Evolutionary conservation across 1,139 yeast genomes (phyloP).

Genomic region (Insectozyma bohioensis): DNA sequence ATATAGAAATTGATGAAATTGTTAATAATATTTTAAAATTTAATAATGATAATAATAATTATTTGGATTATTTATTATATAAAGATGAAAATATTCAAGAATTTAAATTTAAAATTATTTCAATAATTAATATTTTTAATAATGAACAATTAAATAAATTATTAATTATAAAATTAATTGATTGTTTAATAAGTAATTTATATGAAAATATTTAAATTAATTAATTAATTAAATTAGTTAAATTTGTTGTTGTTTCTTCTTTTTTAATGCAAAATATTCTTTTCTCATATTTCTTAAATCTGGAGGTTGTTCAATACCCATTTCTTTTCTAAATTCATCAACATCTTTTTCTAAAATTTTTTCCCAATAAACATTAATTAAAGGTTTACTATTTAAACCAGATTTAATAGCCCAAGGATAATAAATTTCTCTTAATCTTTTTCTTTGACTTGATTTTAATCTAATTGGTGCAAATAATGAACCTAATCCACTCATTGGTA

Average conservation of each 20-base stretch:
- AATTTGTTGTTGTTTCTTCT: conserved; percentile 24
- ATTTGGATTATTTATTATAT: conserved; percentile 1
- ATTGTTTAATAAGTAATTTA: conserved; percentile 26
- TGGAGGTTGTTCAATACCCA: conserved; percentile 74
- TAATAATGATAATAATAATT: too few relatives aligned
- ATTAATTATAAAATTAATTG: conserved; percentile 30
- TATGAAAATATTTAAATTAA: conserved; percentile 24
- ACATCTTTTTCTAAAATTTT: conserved; percentile 71
- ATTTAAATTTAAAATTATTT: conserved; percentile 1
- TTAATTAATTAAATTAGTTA: too few relatives aligned
- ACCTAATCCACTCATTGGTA: conserved; percentile 95
- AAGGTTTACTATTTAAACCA: conserved; percentile 71
- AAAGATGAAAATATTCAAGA: conserved; percentile 5
- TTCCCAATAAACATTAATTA: conserved; percentile 95
- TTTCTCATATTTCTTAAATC: conserved; percentile 68
- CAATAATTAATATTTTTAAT: conserved; percentile 1
- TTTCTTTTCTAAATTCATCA: conserved; percentile 65
- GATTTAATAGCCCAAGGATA: conserved; percentile 87
- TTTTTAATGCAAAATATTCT: conserved; percentile 34
- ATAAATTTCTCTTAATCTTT: conserved; percentile 58
- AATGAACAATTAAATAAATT: conserved; percentile 25
- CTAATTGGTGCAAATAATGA: conserved; percentile 82
- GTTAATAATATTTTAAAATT: conserved; percentile 6
- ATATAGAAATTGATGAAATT: conserved; percentile 8
- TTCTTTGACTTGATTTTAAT: conserved; percentile 54